phyloP scores from a whole-genome alignment of 345 rosid species.

The Theobroma cacao region DNA sequence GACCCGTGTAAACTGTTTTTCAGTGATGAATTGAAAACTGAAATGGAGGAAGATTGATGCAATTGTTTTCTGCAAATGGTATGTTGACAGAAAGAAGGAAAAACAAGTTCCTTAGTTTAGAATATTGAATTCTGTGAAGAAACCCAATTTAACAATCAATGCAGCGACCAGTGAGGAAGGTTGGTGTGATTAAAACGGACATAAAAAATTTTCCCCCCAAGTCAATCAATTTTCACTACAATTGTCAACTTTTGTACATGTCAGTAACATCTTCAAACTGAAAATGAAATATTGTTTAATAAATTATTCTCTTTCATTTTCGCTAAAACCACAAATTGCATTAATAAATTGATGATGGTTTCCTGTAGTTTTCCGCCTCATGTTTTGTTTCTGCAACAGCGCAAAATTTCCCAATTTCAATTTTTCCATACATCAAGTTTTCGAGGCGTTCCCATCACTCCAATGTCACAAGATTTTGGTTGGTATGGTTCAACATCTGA shows the following conservation, averaged over 20 bases:
- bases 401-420: background rate
- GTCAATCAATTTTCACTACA: background rate
- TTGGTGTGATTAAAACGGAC: background rate
- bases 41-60: background rate
- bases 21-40: slow-evolving; percentile 1
- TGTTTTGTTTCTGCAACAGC: background rate
- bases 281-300: background rate
- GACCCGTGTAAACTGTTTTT: slow-evolving; percentile 11
- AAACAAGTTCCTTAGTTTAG: background rate
- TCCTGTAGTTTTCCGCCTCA: too few relatives aligned
- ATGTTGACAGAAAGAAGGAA: background rate
- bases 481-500: background rate
- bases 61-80: slow-evolving; percentile 13
- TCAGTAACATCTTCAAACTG: background rate
- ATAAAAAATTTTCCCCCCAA: background rate
- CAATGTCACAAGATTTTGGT: background rate
- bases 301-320: background rate
- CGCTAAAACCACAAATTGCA: background rate
- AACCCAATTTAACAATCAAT: slow-evolving; percentile 5
- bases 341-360: background rate
- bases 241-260: background rate
- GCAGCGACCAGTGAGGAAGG: slow-evolving; percentile 6
- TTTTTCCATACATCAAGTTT: background rate
- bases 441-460: background rate
- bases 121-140: background rate